Base-by-base conservation (phyloP, 208 protist genomes). In the Leishmania turanica region DNA sequence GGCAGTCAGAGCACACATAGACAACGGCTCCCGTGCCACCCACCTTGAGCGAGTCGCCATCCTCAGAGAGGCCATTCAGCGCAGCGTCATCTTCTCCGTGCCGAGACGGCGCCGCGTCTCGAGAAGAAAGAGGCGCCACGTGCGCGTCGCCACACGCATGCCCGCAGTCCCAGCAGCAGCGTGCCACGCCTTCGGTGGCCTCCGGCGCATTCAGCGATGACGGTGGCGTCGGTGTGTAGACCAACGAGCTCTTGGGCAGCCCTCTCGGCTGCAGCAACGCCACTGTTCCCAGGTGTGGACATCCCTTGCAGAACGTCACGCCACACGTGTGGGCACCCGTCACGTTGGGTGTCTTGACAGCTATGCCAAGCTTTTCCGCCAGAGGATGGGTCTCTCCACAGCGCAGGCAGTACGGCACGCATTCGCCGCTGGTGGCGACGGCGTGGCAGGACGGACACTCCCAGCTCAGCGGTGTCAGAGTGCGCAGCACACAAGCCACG, bases 311-410 rank as follows among this genome's bases (percentile, higher is more conserved):
- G 24, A 19, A 37, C 27, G 60, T 19, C 60, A 37, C 8, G 60
- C 60, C 60, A n/a, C 47, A 51, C 40, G 27, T 17, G 21, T 17
- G 37, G 13, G 31, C 75, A 65, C 17, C 60, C 7, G 8, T 9
- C 34, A 24, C 3, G 75, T n/a, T 40, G 34, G 53, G 60, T 42
- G 54, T 69, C 21, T 49, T 11, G 3, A 54, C 58, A 19, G 13
- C 58, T 34, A 45, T 37, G 34, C 40, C 54, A 58, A 78, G 58
- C 27, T 56, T 47, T 60, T 17, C 34, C 7, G 62, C 64, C 34
- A 49, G 49, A 7, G 93, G 91, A 81, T 96, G 93, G 21, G 89
- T 78, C 24, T 74, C 81, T 15, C 89, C 80, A 79, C 93, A 96
- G 68, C 64, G 58, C 62, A 96, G 78, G 78, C 93, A 96, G 62